Percentiles rank a stretch among this genome's conserved stretches.
Conservation (phyloP, 805 yeast genomes). For the Saturnispora gosingensis region DNA sequence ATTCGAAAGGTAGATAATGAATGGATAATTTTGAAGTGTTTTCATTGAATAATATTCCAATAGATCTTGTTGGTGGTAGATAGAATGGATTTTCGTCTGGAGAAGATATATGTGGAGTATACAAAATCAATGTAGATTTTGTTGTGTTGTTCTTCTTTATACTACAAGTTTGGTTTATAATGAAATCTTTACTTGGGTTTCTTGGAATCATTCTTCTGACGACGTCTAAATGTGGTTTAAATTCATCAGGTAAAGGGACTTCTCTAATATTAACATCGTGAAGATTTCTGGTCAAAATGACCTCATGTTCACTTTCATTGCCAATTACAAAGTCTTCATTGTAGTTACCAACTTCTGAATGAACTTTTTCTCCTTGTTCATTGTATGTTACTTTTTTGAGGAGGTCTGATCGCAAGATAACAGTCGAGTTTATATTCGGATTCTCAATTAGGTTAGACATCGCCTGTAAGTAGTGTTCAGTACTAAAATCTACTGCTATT, state of each 20-base stretch:
- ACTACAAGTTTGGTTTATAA: constrained; percentile 79
- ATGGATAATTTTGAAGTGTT: constrained; percentile 45
- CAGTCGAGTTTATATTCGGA: constrained; percentile 89
- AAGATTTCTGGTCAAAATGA: constrained; percentile 22
- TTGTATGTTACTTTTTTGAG: constrained; percentile 39
- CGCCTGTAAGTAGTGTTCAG: constrained; percentile 59
- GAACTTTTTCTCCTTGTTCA: constrained; percentile 19
- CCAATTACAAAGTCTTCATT: constrained; percentile 26
- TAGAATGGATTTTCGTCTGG: constrained; percentile 72
- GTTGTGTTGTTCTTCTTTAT: constrained; percentile 30
- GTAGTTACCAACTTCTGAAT: constrained; percentile 23
- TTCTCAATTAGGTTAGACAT: constrained; percentile 71
- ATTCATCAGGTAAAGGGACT: constrained; percentile 25
- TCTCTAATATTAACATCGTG: constrained; percentile 34
- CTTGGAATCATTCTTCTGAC: constrained; percentile 89
- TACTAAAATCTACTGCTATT: constrained; percentile 37
- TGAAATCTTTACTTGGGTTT: constrained; percentile 76
- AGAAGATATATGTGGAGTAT: constrained; percentile 62
- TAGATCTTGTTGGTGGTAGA: constrained; percentile 75
- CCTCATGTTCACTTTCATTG: constrained; percentile 12
- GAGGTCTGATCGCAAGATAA: constrained; percentile 81
- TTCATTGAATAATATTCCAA: constrained; percentile 50
- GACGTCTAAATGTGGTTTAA: constrained; percentile 37
- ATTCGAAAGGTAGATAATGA: constrained; percentile 61
- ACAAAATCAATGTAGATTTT: constrained; percentile 50